Conservation (phyloP, 257 asterid genomes). For the Fraxinus quadrangulata region DNA sequence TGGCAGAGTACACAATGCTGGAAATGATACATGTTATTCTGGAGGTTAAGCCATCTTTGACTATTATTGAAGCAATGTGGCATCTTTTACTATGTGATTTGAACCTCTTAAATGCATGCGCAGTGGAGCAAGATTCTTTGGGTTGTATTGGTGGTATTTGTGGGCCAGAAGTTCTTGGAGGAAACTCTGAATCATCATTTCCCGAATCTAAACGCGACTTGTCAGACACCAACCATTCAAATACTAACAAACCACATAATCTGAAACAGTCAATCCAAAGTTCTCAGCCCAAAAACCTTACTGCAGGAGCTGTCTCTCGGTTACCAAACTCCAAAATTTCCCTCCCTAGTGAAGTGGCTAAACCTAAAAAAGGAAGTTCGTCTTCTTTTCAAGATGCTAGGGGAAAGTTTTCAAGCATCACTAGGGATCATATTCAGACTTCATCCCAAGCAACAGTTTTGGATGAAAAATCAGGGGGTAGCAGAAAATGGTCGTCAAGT, state of each 20-base stretch:
- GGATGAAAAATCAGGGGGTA: constrained; percentile 48
- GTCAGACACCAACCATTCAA: constrained; percentile 30
- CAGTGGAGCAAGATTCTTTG: constrained; percentile 34
- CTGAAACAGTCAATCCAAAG: constrained; percentile 30
- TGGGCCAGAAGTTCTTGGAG: constrained; percentile 34
- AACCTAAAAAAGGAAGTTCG: constrained; percentile 31
- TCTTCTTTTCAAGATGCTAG: constrained; percentile 38
- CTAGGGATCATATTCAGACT: constrained; percentile 29
- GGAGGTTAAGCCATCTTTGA: constrained; percentile 57
- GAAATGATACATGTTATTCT: constrained; percentile 77
- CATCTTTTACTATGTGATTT: constrained; percentile 61
- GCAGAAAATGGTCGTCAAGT: constrained; percentile 43
- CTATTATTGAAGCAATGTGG: constrained; percentile 76
- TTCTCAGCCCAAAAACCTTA: constrained; percentile 27
- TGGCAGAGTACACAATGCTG: constrained; percentile 59
- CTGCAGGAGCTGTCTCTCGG: constrained; percentile 28
- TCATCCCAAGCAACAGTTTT: constrained; percentile 22
- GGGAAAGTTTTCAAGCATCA: constrained; percentile 36
- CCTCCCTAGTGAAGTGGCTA: constrained; percentile 25
- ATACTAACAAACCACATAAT: constrained; percentile 26
- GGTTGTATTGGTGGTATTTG: constrained; percentile 31
- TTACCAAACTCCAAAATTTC: constrained; percentile 23
- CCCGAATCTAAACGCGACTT: constrained; percentile 29
- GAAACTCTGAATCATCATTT: constrained; percentile 22
- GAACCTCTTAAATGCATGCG: constrained; percentile 64